A percentile compares a stretch with the other conserved stretches of the same genome.
phyloP scores from a whole-genome alignment of 371 early-diverging fungal genomes.

The Basidiobolus meristosporus region DNA sequence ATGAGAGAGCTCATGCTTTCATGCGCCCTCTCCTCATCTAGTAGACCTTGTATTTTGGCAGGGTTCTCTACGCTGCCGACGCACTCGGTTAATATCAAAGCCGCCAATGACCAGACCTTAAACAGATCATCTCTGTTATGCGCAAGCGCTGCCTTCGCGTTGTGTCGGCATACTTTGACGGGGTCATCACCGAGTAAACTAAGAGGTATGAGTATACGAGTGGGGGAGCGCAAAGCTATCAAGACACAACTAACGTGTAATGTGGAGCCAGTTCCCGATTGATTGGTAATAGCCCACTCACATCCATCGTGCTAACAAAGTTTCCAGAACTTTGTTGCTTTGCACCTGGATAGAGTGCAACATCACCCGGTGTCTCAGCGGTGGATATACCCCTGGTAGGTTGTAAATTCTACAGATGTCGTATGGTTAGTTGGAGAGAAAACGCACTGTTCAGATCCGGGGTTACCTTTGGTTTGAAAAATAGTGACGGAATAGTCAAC shows the following conservation, averaged over 20 bases:
- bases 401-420: too few species aligned
- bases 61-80: slow-evolving; percentile 8
- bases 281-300: slow-evolving; percentile 23
- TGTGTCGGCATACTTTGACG: slow-evolving; percentile 30
- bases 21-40: slow-evolving; percentile 10
- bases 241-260: slow-evolving; percentile 17
- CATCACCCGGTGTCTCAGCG: too few species aligned
- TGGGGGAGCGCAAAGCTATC: not conserved
- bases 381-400: too few species aligned
- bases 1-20: slow-evolving; percentile 3
- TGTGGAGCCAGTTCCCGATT: slow-evolving; percentile 25
- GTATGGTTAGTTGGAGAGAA: too few species aligned
- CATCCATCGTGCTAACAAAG: slow-evolving; percentile 12
- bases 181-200: slow-evolving; percentile 27
- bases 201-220: slow-evolving; percentile 1
- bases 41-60: slow-evolving; percentile 11
- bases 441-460: too few species aligned
- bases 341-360: too few species aligned
- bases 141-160: slow-evolving; percentile 27
- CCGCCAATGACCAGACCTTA: slow-evolving; percentile 48
- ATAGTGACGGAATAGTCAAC: slow-evolving; percentile 3
- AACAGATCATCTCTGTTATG: slow-evolving; percentile 29
- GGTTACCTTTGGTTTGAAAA: not conserved
- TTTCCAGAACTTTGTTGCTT: not conserved
- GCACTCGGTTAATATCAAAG: slow-evolving; percentile 31